These are phyloP conservation scores for Gracilaria domingensis DNA, from an alignment of 23 red algal species.

Conservation along the genomic window DNA sequence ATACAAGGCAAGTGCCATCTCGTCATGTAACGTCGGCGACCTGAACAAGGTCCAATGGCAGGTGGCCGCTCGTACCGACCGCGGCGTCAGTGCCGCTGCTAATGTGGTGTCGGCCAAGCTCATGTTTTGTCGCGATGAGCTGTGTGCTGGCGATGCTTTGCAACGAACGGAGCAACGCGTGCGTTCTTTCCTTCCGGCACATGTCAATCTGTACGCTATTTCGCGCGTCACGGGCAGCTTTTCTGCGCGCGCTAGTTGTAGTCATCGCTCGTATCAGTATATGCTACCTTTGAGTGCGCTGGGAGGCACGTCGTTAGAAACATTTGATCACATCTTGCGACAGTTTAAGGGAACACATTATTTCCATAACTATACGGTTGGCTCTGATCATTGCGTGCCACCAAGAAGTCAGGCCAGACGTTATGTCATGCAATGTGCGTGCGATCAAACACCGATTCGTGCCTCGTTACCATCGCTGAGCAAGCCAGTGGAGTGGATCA, in stretches of 20 bases:
- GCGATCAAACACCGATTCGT: constrained; percentile 5
- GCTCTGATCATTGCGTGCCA: constrained; percentile 55
- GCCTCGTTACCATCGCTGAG: background rate
- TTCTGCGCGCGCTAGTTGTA: constrained; percentile 69
- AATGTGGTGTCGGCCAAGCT: constrained; percentile 88
- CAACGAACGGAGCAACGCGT: constrained; percentile 21
- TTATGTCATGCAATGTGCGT: constrained; percentile 47
- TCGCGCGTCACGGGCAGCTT: constrained; percentile 64
- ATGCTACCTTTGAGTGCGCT: constrained; percentile 74
- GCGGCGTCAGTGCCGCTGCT: constrained; percentile 87
- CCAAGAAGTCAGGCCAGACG: constrained; percentile 37
- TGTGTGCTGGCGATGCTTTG: constrained; percentile 18
- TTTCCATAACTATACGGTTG: constrained; percentile 74
- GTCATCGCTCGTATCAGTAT: constrained; percentile 86
- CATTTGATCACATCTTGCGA: constrained; percentile 46
- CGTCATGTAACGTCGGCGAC: constrained; percentile 42
- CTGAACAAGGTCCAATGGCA: constrained; percentile 87
- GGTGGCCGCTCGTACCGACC: constrained; percentile 88
- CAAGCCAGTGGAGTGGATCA: background rate
- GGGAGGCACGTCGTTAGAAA: background rate
- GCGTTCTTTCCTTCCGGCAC: constrained; percentile 57
- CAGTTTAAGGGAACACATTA: constrained; percentile 77
- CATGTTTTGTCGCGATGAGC: constrained; percentile 58
- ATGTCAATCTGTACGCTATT: constrained; percentile 69
- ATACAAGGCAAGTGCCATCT: constrained; percentile 44